phyloP scores from a whole-genome alignment of 2,329 filamentous ascomycete genomes.

The Penicillium sclerotiorum region DNA sequence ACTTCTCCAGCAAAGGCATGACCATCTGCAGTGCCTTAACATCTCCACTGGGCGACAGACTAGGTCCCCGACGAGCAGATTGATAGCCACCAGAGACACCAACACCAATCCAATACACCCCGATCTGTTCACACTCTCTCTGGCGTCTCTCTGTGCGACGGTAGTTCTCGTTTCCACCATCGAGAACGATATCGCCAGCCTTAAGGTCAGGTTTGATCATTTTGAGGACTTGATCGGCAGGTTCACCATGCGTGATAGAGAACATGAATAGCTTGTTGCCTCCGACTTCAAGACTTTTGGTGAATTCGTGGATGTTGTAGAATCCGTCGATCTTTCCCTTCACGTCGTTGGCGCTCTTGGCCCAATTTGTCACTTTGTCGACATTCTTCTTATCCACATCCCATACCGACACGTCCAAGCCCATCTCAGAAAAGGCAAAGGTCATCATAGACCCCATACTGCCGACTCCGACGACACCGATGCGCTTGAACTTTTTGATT shows the following conservation, averaged over 20 bases:
- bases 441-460: slow-evolving; percentile 50
- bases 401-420: slow-evolving; percentile 44
- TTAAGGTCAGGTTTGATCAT: slow-evolving; percentile 55
- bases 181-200: slow-evolving; percentile 67
- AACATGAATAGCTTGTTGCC: slow-evolving; percentile 43
- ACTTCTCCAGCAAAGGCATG: slow-evolving; percentile 62
- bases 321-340: slow-evolving; percentile 39
- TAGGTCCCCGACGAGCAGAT: slow-evolving; percentile 65
- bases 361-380: slow-evolving; percentile 31
- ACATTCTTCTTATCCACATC: slow-evolving; percentile 39
- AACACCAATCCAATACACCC: slow-evolving; percentile 67
- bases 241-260: slow-evolving; percentile 43
- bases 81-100: slow-evolving; percentile 73
- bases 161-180: slow-evolving; percentile 70
- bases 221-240: slow-evolving; percentile 39
- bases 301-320: slow-evolving; percentile 40
- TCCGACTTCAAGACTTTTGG: slow-evolving; percentile 35
- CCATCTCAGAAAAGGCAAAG: slow-evolving; percentile 43
- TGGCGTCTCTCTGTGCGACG: slow-evolving; percentile 66
- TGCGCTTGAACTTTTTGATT: slow-evolving; percentile 36
- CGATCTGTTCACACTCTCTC: slow-evolving; percentile 56
- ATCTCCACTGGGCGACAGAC: slow-evolving; percentile 68
- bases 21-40: slow-evolving; percentile 59
- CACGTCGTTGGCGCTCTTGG: slow-evolving; percentile 24
- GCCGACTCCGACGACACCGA: slow-evolving; percentile 44